These are phyloP conservation scores for Microascus cirrosus DNA, from an alignment of 2,329 filamentous ascomycete species.

Conservation along the genomic window DNA sequence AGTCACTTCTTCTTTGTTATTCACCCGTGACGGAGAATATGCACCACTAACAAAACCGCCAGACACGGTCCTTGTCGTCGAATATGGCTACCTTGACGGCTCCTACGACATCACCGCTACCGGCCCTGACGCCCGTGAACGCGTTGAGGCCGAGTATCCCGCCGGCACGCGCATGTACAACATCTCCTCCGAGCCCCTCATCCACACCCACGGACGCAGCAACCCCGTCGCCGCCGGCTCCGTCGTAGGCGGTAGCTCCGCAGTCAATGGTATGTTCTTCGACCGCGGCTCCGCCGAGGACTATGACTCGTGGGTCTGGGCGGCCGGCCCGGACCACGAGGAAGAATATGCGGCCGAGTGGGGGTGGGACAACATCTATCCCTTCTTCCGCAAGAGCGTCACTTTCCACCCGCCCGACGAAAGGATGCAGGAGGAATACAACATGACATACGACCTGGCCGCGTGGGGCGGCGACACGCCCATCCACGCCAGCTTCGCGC, in stretches of 20 bases:
- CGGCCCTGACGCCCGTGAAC: slow-evolving; percentile 3
- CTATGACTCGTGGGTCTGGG: slow-evolving; percentile 10
- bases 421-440: slow-evolving; percentile 10
- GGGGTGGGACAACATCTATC: slow-evolving; percentile 6
- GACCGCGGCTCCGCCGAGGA: slow-evolving; percentile 7
- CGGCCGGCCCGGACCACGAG: slow-evolving; percentile 6
- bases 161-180: slow-evolving; percentile 14
- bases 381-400: slow-evolving; percentile 10
- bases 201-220: slow-evolving; percentile 9
- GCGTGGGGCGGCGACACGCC: slow-evolving; percentile 9
- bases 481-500: slow-evolving; percentile 8
- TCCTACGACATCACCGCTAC: slow-evolving; percentile 5
- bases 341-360: slow-evolving; percentile 2
- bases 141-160: neutral
- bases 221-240: slow-evolving; percentile 5
- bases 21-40: neutral
- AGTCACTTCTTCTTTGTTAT: neutral
- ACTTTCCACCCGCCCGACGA: slow-evolving; percentile 9
- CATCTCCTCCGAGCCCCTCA: slow-evolving; percentile 13
- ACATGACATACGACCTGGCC: slow-evolving; percentile 14
- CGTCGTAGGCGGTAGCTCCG: slow-evolving; percentile 8
- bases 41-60: neutral
- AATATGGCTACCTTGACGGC: slow-evolving; percentile 10
- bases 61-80: slow-evolving; percentile 12
- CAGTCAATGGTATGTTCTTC: slow-evolving; percentile 10